Evolutionary conservation across 345 rosid species (phyloP), one percentile per base, ranked within the genome.

Genomic region (Eutrema japonicum): DNA sequence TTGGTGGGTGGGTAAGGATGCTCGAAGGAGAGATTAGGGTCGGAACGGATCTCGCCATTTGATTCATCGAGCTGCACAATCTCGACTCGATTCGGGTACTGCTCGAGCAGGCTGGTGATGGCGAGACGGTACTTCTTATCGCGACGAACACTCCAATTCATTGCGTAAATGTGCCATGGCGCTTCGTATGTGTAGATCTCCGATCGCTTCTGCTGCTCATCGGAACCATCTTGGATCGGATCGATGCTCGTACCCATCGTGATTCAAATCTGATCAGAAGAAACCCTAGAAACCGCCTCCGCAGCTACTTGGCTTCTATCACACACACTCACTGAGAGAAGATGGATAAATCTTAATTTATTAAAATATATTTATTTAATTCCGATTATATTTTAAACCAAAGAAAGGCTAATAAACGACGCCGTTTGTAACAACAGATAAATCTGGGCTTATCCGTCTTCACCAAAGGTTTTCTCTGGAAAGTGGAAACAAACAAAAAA

Each of bases 91-190:
- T 94, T 94, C 0, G 73, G 78, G 78, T 66, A 81, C 69, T 88
- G 93, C 74, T 94, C 98, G 55, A 94, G 90, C 64, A 89, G 87
- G 80, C 93, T 87, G 59, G 96, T 91, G 74, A 94, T 91, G 29
- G 98, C 98, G 53, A 94, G 90, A 0, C 98, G 93, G 78, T 91
- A 94, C 77, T 91, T 89, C 84, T 89, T 94, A 83, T 94, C 98
- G 13, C 96, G 95, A 69, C 98, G 97, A 75, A 94, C 98, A 72
- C 97, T 91, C 97, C 98, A 94, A 79, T 94, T 94, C 98, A 94
- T 94, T 51, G 98, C 97, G 85, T 91, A 94, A 77, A 94, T 87
- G 81, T 87, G 93, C 98, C 98, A 94, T 2, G 97, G 96, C 0
- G 98, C 96, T 72, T 91, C 96, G 82, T 91, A 94, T 13, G 97